phyloP scores from a whole-genome alignment of 805 yeast genomes.

The Candida nanaspora region DNA sequence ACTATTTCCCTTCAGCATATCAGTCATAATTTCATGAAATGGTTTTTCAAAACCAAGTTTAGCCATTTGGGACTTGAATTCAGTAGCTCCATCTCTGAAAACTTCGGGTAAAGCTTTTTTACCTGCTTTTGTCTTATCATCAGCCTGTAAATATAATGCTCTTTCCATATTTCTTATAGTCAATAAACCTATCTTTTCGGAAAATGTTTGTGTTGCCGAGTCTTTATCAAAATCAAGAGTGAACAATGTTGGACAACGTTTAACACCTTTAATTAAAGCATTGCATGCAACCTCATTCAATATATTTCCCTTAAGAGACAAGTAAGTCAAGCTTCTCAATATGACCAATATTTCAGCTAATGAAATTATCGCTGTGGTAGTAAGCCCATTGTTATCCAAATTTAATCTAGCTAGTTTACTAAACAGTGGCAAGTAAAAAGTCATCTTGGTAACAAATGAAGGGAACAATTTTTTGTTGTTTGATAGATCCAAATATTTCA shows the following conservation, averaged over 20 bases:
- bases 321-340: constrained; percentile 57
- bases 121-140: constrained; percentile 6
- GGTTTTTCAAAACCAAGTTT: background rate
- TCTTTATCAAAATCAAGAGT: constrained; percentile 63
- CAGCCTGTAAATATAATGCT: constrained; percentile 37
- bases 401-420: constrained; percentile 58
- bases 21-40: background rate
- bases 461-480: constrained; percentile 65
- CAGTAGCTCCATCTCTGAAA: background rate
- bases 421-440: constrained; percentile 62
- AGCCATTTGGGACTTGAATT: background rate
- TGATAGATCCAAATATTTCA: constrained; percentile 72
- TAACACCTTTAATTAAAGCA: constrained; percentile 63
- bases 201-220: constrained; percentile 51
- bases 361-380: constrained; percentile 46
- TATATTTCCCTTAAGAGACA: constrained; percentile 61
- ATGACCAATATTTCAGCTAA: constrained; percentile 65
- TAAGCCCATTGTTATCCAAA: constrained; percentile 60
- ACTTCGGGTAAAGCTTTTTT: constrained; percentile 2
- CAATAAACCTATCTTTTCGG: constrained; percentile 68
- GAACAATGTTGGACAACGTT: constrained; percentile 54
- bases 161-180: constrained; percentile 78
- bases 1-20: background rate
- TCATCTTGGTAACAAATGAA: constrained; percentile 45
- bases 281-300: constrained; percentile 55